These are phyloP conservation scores for Phycomyces blakesleeanus DNA, from an alignment of 192 early-diverging fungal species.

Conservation along the genomic window DNA sequence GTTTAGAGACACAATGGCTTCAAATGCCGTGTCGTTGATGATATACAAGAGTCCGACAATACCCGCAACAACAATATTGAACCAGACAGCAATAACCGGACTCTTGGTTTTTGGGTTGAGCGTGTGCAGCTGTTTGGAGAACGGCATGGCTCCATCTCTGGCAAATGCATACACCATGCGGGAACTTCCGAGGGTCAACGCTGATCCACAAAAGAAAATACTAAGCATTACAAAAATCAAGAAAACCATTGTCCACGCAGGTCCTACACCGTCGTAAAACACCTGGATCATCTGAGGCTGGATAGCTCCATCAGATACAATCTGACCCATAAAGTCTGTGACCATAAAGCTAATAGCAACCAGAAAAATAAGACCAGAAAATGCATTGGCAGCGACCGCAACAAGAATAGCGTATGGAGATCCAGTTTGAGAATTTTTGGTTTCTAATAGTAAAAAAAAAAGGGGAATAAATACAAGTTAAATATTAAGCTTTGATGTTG, in stretches of 20 bases:
- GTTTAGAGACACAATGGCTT: slow-evolving; percentile 52
- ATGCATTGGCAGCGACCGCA: slow-evolving; percentile 32
- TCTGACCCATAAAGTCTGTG: slow-evolving; percentile 35
- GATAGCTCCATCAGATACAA: slow-evolving; percentile 34
- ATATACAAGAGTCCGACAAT: slow-evolving; percentile 48
- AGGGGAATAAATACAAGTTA: too few species aligned
- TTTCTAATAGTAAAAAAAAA: too few species aligned
- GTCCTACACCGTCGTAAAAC: slow-evolving; percentile 46
- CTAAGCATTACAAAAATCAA: slow-evolving; percentile 44
- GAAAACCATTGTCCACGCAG: slow-evolving; percentile 42
- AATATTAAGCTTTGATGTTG: too few species aligned
- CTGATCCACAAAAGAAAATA: slow-evolving; percentile 47
- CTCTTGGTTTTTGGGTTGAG: slow-evolving; percentile 38
- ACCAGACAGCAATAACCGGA: slow-evolving; percentile 49
- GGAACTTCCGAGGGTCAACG: slow-evolving; percentile 43
- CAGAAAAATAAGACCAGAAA: slow-evolving; percentile 44
- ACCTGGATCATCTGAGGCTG: slow-evolving; percentile 40
- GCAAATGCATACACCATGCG: slow-evolving; percentile 59
- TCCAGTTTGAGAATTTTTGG: slow-evolving; percentile 36
- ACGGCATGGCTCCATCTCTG: slow-evolving; percentile 51
- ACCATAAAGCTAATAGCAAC: slow-evolving; percentile 46
- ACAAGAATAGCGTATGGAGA: slow-evolving; percentile 46
- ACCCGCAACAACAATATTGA: slow-evolving; percentile 47
- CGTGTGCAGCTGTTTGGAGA: slow-evolving; percentile 42
- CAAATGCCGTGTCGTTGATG: slow-evolving; percentile 43